Evolutionary conservation across 2,329 filamentous ascomycete species (phyloP), one percentile per base, ranked within the genome.

Genomic region (Aspergillus neotritici): DNA sequence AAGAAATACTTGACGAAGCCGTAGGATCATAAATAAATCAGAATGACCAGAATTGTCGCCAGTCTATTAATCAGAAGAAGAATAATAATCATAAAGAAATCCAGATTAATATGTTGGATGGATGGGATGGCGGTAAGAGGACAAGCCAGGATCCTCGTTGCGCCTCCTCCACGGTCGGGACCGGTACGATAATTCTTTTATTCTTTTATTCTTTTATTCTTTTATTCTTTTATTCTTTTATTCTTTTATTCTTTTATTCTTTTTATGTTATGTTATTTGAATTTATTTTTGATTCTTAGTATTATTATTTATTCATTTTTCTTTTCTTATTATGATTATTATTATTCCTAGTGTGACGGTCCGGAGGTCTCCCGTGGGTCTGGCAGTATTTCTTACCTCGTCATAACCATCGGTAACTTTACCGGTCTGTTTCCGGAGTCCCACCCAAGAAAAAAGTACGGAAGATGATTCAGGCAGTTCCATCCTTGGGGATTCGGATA

Each of bases 351-450:
- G 31, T 43, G 37, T 39, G 33, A 46, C 40, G 21, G 55, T 53
- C 56, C 53, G 54, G 53, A 55, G 57, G 56, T 51, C 45, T 49
- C 50, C 53, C 56, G 48, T 55, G 46, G 49, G 48, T 54, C 46
- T 31, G 12, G 32, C 48, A 40, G 52, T 55, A 56, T 52, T 45
- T 40, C 43, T 49, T 50, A 52, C 49, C 31, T 25, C 16, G 54
- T 56, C 46, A 51, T 54, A 33, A 55, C 51, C 35, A 44, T 30
- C 36, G 12, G 53, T 56, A 54, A 45, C 31, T 42, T 51, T 61
- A 63, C 58, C 52, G 47, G 53, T 53, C 54, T 56, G 56, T 60
- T 62, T 59, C 52, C 55, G 54, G 50, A 51, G 51, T 48, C 37
- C 49, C 48, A 51, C 51, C 36, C 36, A 53, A 47, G 41, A 48